Evolutionary conservation across 1,139 yeast genomes (phyloP).

Genomic region (Suhomyces ambrosiae): DNA sequence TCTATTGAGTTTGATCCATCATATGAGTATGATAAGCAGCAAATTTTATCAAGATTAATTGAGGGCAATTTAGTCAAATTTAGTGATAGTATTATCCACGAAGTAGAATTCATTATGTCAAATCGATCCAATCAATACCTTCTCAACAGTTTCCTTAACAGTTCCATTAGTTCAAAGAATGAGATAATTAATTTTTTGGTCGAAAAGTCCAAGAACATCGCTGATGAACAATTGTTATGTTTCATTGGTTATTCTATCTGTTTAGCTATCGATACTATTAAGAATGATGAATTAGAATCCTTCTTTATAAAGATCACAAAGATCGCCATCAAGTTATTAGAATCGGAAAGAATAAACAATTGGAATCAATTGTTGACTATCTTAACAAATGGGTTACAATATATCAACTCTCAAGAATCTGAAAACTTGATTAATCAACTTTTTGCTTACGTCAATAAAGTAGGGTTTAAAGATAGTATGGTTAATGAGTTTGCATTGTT

Average conservation of each 20-base stretch:
- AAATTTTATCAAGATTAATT: constrained; percentile 16
- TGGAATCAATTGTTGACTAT: constrained; percentile 21
- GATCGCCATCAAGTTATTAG: constrained; percentile 11
- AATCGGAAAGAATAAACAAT: constrained; percentile 1
- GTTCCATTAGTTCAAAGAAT: constrained; percentile 11
- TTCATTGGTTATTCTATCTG: constrained; percentile 24
- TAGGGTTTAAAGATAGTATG: constrained; percentile 26
- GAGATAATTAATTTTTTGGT: constrained; percentile 21
- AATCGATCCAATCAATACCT: constrained; percentile 22
- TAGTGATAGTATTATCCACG: constrained; percentile 20
- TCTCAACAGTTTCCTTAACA: constrained; percentile 25
- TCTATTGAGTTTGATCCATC: constrained; percentile 4
- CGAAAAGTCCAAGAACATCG: constrained; percentile 15
- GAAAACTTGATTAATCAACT: constrained; percentile 14
- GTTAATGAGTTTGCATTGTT: constrained; percentile 29
- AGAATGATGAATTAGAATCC: constrained; percentile 5
- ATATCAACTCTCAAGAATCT: constrained; percentile 6
- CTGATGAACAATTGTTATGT: constrained; percentile 24
- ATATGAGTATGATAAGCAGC: constrained; percentile 5
- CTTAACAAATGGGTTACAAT: constrained; percentile 17
- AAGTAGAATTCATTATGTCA: constrained; percentile 19
- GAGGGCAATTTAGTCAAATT: constrained; percentile 28
- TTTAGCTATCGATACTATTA: background rate
- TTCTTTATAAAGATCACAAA: constrained; percentile 14
- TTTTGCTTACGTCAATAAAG: constrained; percentile 18